A percentile compares a stretch with the other conserved stretches of the same genome.
These are phyloP conservation scores for Cinnamomum chago DNA, from an alignment of 164 flowering plant genomes.

Conservation along the genomic window DNA sequence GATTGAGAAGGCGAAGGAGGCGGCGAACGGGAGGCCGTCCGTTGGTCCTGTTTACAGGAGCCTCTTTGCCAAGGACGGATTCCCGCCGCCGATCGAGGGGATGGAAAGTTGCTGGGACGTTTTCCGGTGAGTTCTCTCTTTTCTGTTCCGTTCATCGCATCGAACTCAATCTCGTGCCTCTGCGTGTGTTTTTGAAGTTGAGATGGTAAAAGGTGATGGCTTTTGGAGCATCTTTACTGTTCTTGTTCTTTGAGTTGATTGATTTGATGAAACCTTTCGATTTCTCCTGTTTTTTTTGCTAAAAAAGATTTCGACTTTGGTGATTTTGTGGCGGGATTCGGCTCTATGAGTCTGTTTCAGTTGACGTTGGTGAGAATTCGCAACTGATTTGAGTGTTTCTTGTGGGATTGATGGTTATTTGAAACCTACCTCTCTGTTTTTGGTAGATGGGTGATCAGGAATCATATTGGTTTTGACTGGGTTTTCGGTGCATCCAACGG, in stretches of 20 bases:
- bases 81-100: slow-evolving; percentile 53
- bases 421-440: neutral
- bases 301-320: no score
- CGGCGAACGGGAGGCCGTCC: slow-evolving; percentile 55
- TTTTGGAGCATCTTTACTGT: no score
- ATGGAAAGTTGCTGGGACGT: slow-evolving; percentile 85
- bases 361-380: no score
- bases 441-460: neutral
- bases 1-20: slow-evolving; percentile 60
- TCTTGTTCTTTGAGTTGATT: no score
- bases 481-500: neutral
- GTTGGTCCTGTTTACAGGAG: slow-evolving; percentile 86
- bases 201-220: no score
- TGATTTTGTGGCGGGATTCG: no score
- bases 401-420: no score
- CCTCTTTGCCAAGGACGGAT: slow-evolving; percentile 69
- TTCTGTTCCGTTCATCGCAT: neutral
- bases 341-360: no score
- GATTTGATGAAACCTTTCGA: no score
- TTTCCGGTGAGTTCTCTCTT: slow-evolving; percentile 55
- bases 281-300: no score
- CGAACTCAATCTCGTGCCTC: neutral
- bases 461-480: neutral
- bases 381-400: no score
- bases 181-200: neutral